Evolutionary conservation across 75 land plant species (phyloP).

Genomic region (Pinus albicaulis): DNA sequence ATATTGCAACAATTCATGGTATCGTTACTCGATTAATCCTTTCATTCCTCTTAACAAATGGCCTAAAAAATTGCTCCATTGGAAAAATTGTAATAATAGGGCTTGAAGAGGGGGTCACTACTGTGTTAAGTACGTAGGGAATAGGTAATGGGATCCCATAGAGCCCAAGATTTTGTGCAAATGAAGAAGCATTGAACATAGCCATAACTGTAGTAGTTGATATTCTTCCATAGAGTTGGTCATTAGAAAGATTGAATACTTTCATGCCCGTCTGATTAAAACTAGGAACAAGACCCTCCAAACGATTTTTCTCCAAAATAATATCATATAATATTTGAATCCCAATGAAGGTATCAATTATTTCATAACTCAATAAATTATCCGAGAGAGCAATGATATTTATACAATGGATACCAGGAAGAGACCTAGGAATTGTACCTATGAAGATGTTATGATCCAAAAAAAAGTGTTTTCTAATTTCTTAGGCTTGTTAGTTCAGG

Average conservation of each 20-base stretch:
- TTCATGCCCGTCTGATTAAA: conserved; percentile 45
- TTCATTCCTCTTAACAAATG: not conserved
- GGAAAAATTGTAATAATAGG: not conserved
- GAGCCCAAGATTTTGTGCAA: conserved; percentile 40
- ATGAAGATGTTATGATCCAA: conserved; percentile 62
- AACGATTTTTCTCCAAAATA: conserved; percentile 41
- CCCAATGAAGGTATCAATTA: conserved; percentile 27
- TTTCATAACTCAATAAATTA: conserved; percentile 52
- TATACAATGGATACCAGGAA: conserved; percentile 46
- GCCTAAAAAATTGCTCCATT: not conserved
- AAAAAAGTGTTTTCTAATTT: conserved; percentile 59
- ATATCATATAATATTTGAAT: conserved; percentile 38
- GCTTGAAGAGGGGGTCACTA: not conserved
- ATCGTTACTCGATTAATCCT: not conserved
- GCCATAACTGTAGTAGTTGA: conserved; percentile 40
- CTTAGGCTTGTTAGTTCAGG: conserved; percentile 50
- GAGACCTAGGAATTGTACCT: conserved; percentile 44
- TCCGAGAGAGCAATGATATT: conserved; percentile 38
- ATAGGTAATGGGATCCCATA: conserved; percentile 50
- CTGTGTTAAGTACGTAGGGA: conserved; percentile 8
- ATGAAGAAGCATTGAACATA: conserved; percentile 58
- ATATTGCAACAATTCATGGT: conserved; percentile 3
- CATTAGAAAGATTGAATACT: conserved; percentile 69
- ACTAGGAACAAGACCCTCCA: conserved; percentile 62
- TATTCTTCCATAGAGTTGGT: conserved; percentile 58